phyloP scores from a whole-genome alignment of 192 early-diverging fungal genomes.

The Coemansia sp. region DNA sequence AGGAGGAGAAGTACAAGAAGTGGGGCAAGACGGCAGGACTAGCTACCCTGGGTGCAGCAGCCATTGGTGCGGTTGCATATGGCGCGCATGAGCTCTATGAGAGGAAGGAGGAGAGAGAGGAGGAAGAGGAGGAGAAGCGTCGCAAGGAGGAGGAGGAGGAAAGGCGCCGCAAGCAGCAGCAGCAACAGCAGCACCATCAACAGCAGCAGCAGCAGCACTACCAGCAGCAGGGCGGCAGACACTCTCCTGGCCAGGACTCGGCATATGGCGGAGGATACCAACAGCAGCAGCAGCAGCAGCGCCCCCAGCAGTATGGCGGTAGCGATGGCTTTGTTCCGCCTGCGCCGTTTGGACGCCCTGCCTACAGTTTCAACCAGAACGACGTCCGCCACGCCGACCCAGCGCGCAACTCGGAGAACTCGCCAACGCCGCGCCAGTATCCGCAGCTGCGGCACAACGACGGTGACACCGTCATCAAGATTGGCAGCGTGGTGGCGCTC shows the following conservation, averaged over 20 bases:
- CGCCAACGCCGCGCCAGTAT: constrained; percentile 48
- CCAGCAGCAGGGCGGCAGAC: constrained; percentile 19
- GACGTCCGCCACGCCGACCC: constrained; percentile 49
- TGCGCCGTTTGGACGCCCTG: constrained; percentile 23
- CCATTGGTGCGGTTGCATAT: constrained; percentile 38
- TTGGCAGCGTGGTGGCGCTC: constrained; percentile 56
- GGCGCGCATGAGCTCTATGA: constrained; percentile 48
- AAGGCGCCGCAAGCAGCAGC: constrained; percentile 22
- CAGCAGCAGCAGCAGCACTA: constrained; percentile 19
- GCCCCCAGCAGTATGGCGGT: constrained; percentile 7
- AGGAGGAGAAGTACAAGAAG: constrained; percentile 36
- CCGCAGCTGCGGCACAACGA: constrained; percentile 35
- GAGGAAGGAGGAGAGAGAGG: constrained; percentile 28
- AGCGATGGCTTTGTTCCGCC: constrained; percentile 33
- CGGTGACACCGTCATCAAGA: constrained; percentile 40
- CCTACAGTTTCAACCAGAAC: constrained; percentile 42
- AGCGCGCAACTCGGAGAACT: constrained; percentile 38
- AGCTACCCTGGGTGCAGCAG: constrained; percentile 23
- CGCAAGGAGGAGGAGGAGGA: constrained; percentile 18
- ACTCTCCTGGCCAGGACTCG: constrained; percentile 37
- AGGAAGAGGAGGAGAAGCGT: constrained; percentile 18
- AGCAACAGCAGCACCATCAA: constrained; percentile 21
- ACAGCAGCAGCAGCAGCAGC: constrained; percentile 5
- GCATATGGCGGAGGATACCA: constrained; percentile 32
- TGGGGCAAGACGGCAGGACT: constrained; percentile 36